These are phyloP conservation scores for Pichia eremophila DNA, from an alignment of 805 yeast genomes.

Conservation along the genomic window DNA sequence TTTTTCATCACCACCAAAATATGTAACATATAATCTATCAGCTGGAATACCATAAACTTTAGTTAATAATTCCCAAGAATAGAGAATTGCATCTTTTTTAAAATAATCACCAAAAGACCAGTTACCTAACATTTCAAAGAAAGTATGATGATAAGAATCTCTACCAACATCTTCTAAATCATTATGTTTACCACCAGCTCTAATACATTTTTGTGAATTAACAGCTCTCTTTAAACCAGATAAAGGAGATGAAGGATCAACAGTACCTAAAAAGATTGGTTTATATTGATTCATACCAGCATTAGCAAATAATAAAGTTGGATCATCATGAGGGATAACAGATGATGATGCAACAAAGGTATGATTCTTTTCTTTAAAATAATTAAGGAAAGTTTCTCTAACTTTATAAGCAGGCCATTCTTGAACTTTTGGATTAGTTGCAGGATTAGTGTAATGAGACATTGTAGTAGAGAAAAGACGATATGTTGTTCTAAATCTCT, in stretches of 20 bases:
- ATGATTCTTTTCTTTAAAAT: slow-evolving; percentile 60
- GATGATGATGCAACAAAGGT: slow-evolving; percentile 86
- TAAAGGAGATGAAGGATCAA: slow-evolving; percentile 87
- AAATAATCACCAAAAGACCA: slow-evolving; percentile 99
- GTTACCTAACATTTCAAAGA: slow-evolving; percentile 98
- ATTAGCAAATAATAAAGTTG: slow-evolving; percentile 90
- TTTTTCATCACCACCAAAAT: slow-evolving; percentile 86
- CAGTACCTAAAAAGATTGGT: slow-evolving; percentile 95
- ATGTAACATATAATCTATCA: slow-evolving; percentile 85
- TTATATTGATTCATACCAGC: slow-evolving; percentile 99
- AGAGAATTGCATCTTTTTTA: slow-evolving; percentile 84
- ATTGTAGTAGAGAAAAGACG: slow-evolving; percentile 1
- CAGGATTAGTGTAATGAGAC: slow-evolving; percentile 7
- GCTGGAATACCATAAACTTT: slow-evolving; percentile 69
- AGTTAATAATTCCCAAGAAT: slow-evolving; percentile 89
- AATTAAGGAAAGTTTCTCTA: slow-evolving; percentile 79
- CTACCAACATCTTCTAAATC: slow-evolving; percentile 98
- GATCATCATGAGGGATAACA: slow-evolving; percentile 96
- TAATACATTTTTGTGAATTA: slow-evolving; percentile 95
- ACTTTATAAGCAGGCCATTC: slow-evolving; percentile 43
- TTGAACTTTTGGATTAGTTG: slow-evolving; percentile 8
- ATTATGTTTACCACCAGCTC: slow-evolving; percentile 99
- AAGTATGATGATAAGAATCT: slow-evolving; percentile 97
- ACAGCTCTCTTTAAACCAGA: slow-evolving; percentile 78
- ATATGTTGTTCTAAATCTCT: not conserved